These are phyloP conservation scores for Wickerhamomyces mucosus DNA, from an alignment of 805 yeast species.

Conservation along the genomic window DNA sequence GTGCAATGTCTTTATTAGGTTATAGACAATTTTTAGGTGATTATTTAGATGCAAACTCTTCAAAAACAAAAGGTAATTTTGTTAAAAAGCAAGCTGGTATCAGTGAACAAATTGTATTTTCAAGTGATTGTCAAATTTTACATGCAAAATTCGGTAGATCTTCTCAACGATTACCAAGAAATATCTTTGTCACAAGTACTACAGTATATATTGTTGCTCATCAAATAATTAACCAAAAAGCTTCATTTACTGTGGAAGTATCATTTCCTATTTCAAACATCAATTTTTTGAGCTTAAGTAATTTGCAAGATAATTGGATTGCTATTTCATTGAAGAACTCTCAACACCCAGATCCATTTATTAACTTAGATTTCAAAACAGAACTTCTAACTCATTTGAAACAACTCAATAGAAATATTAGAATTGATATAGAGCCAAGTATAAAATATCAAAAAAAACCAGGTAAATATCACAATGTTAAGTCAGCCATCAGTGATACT, in stretches of 20 bases:
- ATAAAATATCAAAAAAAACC: conserved; percentile 87
- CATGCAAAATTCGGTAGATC: conserved; percentile 89
- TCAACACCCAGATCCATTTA: conserved; percentile 63
- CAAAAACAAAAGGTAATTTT: conserved; percentile 69
- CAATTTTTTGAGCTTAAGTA: conserved; percentile 56
- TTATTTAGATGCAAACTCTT: conserved; percentile 75
- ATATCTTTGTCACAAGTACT: conserved; percentile 57
- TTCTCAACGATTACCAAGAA: conserved; percentile 64
- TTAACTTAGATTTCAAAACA: conserved; percentile 80
- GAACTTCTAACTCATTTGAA: conserved; percentile 74
- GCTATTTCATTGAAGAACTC: conserved; percentile 36
- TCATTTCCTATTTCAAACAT: conserved; percentile 52
- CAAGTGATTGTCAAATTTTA: conserved; percentile 72
- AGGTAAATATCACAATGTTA: conserved; percentile 66
- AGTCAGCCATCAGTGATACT: conserved; percentile 50
- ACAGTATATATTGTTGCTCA: conserved; percentile 67
- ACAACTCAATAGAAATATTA: conserved; percentile 45
- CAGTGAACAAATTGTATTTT: conserved; percentile 61
- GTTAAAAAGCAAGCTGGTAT: conserved; percentile 63
- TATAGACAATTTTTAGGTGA: conserved; percentile 92
- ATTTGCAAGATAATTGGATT: conserved; percentile 86
- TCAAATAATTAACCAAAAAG: conserved; percentile 52
- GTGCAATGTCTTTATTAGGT: conserved; percentile 80
- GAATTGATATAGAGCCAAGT: conserved; percentile 58
- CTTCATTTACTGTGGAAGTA: conserved; percentile 52